Evolutionary conservation across 805 yeast species (phyloP).

Genomic region (Grigorovia transvaalensis): DNA sequence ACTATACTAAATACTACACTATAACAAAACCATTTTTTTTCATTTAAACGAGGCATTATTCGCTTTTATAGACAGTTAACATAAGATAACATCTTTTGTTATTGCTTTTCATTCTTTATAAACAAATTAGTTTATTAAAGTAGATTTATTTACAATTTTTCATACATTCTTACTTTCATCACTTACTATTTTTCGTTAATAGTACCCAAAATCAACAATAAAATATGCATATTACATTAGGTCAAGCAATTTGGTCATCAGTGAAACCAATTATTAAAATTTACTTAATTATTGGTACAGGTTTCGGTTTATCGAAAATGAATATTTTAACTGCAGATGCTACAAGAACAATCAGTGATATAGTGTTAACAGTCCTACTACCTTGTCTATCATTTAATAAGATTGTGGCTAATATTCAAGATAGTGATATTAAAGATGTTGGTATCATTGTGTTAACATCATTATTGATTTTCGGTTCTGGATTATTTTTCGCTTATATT

Average conservation of each 20-base stretch:
- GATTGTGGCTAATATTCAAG: slow-evolving; percentile 49
- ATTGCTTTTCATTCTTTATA: no score
- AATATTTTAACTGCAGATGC: slow-evolving; percentile 56
- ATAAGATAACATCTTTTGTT: no score
- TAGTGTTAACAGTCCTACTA: slow-evolving; percentile 49
- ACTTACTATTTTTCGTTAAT: no score
- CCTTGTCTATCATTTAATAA: slow-evolving; percentile 60
- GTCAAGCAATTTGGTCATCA: slow-evolving; percentile 34
- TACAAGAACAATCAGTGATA: slow-evolving; percentile 50
- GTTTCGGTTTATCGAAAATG: slow-evolving; percentile 46
- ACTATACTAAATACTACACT: no score
- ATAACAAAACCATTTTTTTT: no score
- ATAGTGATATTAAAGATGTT: slow-evolving; percentile 54
- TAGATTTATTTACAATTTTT: no score
- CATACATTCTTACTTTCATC: no score
- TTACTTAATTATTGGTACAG: slow-evolving; percentile 60
- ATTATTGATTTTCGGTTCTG: slow-evolving; percentile 40
- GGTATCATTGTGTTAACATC: slow-evolving; percentile 53
- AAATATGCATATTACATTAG: slow-evolving; percentile 21
- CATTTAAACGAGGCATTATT: no score
- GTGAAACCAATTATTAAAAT: slow-evolving; percentile 72
- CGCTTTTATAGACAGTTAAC: no score
- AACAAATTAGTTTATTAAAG: no score
- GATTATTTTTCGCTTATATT: slow-evolving; percentile 36
- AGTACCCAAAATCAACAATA: no score